phyloP scores from a whole-genome alignment of 108 stramenopile genomes.

The Cylindrotheca closterium region DNA sequence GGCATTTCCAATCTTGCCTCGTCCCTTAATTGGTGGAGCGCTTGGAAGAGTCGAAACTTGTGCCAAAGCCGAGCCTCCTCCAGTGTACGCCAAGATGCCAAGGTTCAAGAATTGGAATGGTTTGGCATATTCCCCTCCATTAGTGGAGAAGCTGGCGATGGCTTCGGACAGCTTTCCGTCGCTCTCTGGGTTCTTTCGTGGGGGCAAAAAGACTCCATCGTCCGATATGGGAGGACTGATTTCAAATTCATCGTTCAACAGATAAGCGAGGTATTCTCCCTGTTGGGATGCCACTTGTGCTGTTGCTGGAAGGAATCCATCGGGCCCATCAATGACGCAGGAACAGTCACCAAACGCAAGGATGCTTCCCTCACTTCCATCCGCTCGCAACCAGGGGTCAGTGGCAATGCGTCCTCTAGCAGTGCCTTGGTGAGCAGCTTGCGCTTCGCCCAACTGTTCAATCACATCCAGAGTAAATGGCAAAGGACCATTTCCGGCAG shows the following conservation, averaged over 20 bases:
- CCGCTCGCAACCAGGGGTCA: slow-evolving; percentile 91
- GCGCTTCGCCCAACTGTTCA: slow-evolving; percentile 63
- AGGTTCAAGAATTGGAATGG: slow-evolving; percentile 95
- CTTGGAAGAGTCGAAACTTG: slow-evolving; percentile 74
- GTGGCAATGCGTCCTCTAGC: slow-evolving; percentile 86
- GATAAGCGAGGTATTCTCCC: slow-evolving; percentile 83
- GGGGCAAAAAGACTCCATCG: slow-evolving; percentile 50
- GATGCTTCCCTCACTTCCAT: slow-evolving; percentile 77
- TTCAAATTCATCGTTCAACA: slow-evolving; percentile 81
- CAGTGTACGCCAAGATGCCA: slow-evolving; percentile 94
- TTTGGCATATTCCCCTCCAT: slow-evolving; percentile 68
- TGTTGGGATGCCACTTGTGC: slow-evolving; percentile 95
- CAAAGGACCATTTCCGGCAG: slow-evolving; percentile 93
- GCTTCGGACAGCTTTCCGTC: slow-evolving; percentile 46
- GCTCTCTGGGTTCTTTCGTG: slow-evolving; percentile 24
- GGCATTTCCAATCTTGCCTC: slow-evolving; percentile 75
- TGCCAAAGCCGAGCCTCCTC: slow-evolving; percentile 80
- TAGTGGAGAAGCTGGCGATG: slow-evolving; percentile 60
- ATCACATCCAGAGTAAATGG: slow-evolving; percentile 76
- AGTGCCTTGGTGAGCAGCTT: slow-evolving; percentile 48
- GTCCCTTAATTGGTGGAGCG: slow-evolving; percentile 60
- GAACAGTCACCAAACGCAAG: slow-evolving; percentile 92
- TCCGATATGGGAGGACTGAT: slow-evolving; percentile 42
- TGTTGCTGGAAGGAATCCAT: slow-evolving; percentile 76
- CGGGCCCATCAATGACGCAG: slow-evolving; percentile 50